Base-by-base conservation (phyloP, 345 rosid genomes). In the Pugionium cornutum region DNA sequence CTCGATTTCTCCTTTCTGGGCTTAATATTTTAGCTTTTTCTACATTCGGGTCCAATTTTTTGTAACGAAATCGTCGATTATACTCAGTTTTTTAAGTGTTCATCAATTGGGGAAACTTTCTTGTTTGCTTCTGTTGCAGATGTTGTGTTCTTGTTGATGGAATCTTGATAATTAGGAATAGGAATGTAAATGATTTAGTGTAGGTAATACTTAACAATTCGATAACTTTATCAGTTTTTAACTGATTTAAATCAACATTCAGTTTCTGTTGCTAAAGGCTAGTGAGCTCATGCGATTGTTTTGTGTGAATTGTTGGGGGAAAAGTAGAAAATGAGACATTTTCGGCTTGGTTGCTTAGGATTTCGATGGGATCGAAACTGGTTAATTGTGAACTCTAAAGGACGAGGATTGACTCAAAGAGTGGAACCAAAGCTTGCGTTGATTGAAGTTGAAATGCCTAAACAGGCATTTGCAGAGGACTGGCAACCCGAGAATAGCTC, bases 331-430 rank as follows among this genome's bases (percentile, higher is more conserved):
- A 29, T 11, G 61, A 10, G 26, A 4, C 25, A 5, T 33, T 7
- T 26, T 46, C 18, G 34, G 18, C 33, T 57, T 67, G 74, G 53
- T 54, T 53, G 18, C 31, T 35, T 75, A 89, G 98, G 98, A 66
- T 89, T 89, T 56, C 78, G 80, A 40, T 92, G 95, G 98, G 98
- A 92, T 70, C 71, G 96, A 29, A 86, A 92, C 27, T 89, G 98
- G 98, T 49, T 89, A 32, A 64, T 87, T 61, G 90, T 89, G 60
- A 84, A 92, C 68, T 61, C 69, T 47, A 83, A 76, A 81, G 89
- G 96, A 57, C 71, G 91, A 74, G 95, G 91, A 58, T 82, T 80
- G 74, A 89, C 96, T 53, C 98, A 89, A 68, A 89, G 98, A 82
- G 83, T 76, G 30, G 91, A 92, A 65, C 92, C 98, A 41, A 89